Base-by-base conservation (phyloP, 331 rosid genomes). In the Quercus lobata region DNA sequence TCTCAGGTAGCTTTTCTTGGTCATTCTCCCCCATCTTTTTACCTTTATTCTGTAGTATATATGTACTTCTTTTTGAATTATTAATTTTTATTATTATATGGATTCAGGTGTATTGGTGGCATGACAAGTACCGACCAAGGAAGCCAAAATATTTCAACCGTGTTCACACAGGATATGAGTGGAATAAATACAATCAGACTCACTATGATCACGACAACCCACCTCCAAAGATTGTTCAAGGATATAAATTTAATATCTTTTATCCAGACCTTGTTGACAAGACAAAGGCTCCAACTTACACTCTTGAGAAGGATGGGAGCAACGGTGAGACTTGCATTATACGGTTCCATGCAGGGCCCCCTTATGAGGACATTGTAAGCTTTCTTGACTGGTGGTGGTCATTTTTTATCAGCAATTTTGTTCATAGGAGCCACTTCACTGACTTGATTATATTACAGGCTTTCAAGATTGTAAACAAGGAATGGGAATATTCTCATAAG, bases 201-300 rank as follows among this genome's bases (percentile, higher is more conserved):
- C 98, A 94, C 86, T 94, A 92, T 52, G 98, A 94, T 83, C 98
- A 94, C 34, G 98, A 94, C 86, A 94, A 94, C 79, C 98, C 97
- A 58, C 98, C 98, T 63, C 97, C 98, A 8, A 94, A 94, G 88
- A 89, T 90, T 79, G 98, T 92, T 55, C 98, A 94, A 78, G 98
- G 98, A 7, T 92, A 94, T 78, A 92, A 94, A 54, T 94, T 94
- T 55, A 94, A 94, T 84, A 94, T 94, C 74, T 94, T 94, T 82
- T 90, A 94, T 84, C 97, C 98, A 1, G 97, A 94, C 85, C 97
- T 94, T 73, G 98, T 94, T 71, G 98, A 94, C 91, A 94, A 94
- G 90, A 90, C 57, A 19, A 90, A 87, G 84, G 97, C 98, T 66
- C 98, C 98, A 19, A 82, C 63, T 66, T 94, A 88, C 81, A 86